Evolutionary conservation across 108 stramenopile genomes (phyloP).

Genomic region (Pinguiococcus pyrenoidosus): DNA sequence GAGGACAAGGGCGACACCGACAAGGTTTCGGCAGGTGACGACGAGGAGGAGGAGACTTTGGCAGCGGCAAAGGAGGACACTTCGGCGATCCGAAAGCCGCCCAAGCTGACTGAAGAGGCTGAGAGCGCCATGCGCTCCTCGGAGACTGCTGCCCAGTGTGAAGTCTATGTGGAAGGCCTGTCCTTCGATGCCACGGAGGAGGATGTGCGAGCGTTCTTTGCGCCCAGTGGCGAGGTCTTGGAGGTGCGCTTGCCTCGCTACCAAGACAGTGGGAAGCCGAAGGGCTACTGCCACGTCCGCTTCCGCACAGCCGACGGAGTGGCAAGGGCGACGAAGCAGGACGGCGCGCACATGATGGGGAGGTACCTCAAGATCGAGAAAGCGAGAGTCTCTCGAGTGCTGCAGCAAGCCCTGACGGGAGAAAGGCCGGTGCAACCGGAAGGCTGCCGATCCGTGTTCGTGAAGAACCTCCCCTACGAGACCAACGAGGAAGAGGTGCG

Average conservation of each 20-base stretch:
- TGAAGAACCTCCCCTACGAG: slow-evolving; percentile 68
- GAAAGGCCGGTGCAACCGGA: slow-evolving; percentile 30
- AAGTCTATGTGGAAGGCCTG: too few species aligned
- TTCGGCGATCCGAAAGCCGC: too few species aligned
- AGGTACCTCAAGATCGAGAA: slow-evolving; percentile 51
- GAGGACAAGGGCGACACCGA: too few species aligned
- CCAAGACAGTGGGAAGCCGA: slow-evolving; percentile 55
- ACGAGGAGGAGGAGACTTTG: too few species aligned
- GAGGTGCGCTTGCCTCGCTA: slow-evolving; percentile 52
- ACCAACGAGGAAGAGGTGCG: slow-evolving; percentile 56
- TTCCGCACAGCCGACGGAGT: slow-evolving; percentile 56
- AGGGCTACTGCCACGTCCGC: slow-evolving; percentile 59
- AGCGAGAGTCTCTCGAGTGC: too few species aligned
- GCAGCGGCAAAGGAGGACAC: too few species aligned
- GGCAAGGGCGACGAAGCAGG: slow-evolving; percentile 37
- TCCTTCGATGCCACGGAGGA: slow-evolving; percentile 53
- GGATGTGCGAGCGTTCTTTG: slow-evolving; percentile 46
- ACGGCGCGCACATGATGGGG: slow-evolving; percentile 46
- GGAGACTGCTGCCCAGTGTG: too few species aligned
- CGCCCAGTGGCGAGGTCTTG: slow-evolving; percentile 43
- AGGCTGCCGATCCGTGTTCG: slow-evolving; percentile 55
- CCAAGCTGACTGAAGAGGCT: too few species aligned
- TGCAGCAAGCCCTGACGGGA: too few species aligned
- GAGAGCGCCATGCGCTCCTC: too few species aligned
- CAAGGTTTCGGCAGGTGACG: too few species aligned